Evolutionary conservation across 2,329 filamentous ascomycete genomes (phyloP).

Genomic region (Alternaria burnsii): DNA sequence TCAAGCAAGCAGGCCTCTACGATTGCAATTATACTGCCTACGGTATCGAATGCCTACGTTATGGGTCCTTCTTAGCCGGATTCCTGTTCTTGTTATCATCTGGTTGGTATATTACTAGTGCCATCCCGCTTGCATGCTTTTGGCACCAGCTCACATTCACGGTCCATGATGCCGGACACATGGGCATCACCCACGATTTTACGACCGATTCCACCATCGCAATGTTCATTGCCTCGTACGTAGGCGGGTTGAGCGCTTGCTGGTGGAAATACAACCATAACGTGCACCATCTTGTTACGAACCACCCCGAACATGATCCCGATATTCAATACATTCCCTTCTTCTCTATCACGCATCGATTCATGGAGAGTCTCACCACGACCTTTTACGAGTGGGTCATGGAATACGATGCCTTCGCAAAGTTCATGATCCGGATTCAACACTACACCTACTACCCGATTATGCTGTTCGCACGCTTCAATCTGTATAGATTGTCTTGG

Average conservation of each 20-base stretch:
- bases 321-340: slow-evolving; percentile 83
- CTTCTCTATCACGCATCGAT: slow-evolving; percentile 72
- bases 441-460: slow-evolving; percentile 74
- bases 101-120: slow-evolving; percentile 66
- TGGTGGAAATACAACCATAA: slow-evolving; percentile 99
- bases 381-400: slow-evolving; percentile 73
- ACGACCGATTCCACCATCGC: slow-evolving; percentile 83
- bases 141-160: slow-evolving; percentile 97
- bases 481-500: slow-evolving; percentile 74
- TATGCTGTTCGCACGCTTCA: slow-evolving; percentile 74
- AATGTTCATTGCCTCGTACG: slow-evolving; percentile 87
- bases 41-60: slow-evolving; percentile 75
- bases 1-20: slow-evolving; percentile 80
- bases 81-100: slow-evolving; percentile 61
- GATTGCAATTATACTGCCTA: slow-evolving; percentile 86
- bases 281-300: slow-evolving; percentile 95
- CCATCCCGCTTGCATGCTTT: slow-evolving; percentile 77
- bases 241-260: slow-evolving; percentile 87
- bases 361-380: slow-evolving; percentile 70
- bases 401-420: slow-evolving; percentile 68
- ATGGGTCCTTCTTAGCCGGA: slow-evolving; percentile 70
- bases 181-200: slow-evolving; percentile 95
- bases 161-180: slow-evolving; percentile 94
- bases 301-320: slow-evolving; percentile 92
- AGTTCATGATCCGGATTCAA: slow-evolving; percentile 68